Conservation (phyloP, 2,329 filamentous ascomycete species). For the Eutypella sp. region DNA sequence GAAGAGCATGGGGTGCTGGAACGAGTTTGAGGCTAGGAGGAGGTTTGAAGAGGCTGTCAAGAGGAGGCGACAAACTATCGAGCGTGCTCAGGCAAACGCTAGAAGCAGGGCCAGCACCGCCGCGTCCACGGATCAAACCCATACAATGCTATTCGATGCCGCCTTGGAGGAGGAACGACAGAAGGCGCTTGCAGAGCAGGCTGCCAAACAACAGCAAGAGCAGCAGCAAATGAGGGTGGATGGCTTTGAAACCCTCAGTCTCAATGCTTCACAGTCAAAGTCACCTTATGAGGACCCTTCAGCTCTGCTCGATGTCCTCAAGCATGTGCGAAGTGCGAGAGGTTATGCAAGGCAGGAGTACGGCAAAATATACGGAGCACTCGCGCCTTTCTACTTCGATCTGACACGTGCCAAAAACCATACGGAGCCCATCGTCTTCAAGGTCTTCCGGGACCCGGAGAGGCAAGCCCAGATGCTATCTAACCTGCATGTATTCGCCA, state of each 20-base stretch:
- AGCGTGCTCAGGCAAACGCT: slow-evolving; percentile 14
- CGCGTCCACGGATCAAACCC: slow-evolving; percentile 18
- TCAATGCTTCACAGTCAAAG: slow-evolving; percentile 39
- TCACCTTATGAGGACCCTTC: slow-evolving; percentile 54
- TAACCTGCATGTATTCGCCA: slow-evolving; percentile 72
- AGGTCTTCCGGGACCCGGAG: slow-evolving; percentile 81
- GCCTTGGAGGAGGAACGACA: slow-evolving; percentile 59
- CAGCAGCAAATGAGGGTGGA: slow-evolving; percentile 37
- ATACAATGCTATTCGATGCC: slow-evolving; percentile 70
- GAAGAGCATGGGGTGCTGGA: slow-evolving; percentile 86
- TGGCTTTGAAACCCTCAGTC: slow-evolving; percentile 74
- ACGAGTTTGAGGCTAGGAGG: slow-evolving; percentile 78
- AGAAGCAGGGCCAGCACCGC: slow-evolving; percentile 9
- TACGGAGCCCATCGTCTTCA: slow-evolving; percentile 78
- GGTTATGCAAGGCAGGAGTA: slow-evolving; percentile 87
- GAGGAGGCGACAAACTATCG: slow-evolving; percentile 52
- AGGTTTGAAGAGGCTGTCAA: slow-evolving; percentile 69
- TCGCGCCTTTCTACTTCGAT: slow-evolving; percentile 86
- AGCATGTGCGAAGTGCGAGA: slow-evolving; percentile 69
- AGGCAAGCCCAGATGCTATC: slow-evolving; percentile 85
- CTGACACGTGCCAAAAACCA: slow-evolving; percentile 66
- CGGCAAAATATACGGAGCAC: slow-evolving; percentile 80
- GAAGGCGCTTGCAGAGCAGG: slow-evolving; percentile 33
- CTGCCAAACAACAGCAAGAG: slow-evolving; percentile 15
- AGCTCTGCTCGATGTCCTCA: slow-evolving; percentile 64